Conservation (phyloP, 768 basidiomycete species). For the Tylopilus balloui region DNA sequence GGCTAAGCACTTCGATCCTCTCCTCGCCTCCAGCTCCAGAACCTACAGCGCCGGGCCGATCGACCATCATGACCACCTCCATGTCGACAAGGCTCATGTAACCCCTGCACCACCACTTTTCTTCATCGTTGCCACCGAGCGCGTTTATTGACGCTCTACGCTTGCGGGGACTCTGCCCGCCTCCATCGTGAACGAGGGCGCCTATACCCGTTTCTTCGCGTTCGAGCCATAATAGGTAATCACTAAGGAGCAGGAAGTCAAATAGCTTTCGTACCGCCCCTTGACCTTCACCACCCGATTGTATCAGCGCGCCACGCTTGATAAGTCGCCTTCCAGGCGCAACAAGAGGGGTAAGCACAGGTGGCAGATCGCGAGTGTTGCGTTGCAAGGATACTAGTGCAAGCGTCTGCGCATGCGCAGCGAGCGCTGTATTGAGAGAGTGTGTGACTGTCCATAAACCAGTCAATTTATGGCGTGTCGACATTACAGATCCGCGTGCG, state of each 20-base stretch:
- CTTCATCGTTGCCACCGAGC: slow-evolving; percentile 42
- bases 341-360: slow-evolving; percentile 74
- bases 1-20: slow-evolving; percentile 70
- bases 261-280: slow-evolving; percentile 34
- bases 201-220: slow-evolving; percentile 38
- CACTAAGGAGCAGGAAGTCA: slow-evolving; percentile 81
- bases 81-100: slow-evolving; percentile 65
- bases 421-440: slow-evolving; percentile 75
- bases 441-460: slow-evolving; percentile 52
- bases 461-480: slow-evolving; percentile 2
- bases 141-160: slow-evolving; percentile 17
- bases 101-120: slow-evolving; percentile 73
- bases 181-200: slow-evolving; percentile 17
- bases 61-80: slow-evolving; percentile 58
- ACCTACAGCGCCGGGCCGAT: slow-evolving; percentile 20
- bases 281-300: slow-evolving; percentile 44
- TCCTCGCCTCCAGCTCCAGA: slow-evolving; percentile 39
- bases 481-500: slow-evolving; percentile 10
- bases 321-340: slow-evolving; percentile 76
- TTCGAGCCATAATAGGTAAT: slow-evolving; percentile 75
- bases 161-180: slow-evolving; percentile 15
- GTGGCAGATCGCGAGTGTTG: slow-evolving; percentile 68
- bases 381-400: slow-evolving; percentile 75
- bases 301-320: slow-evolving; percentile 59
- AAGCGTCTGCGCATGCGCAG: slow-evolving; percentile 73